Evolutionary conservation across 805 yeast species (phyloP), one percentile per base, ranked within the genome.

Genomic region (Spathaspora passalidarum): DNA sequence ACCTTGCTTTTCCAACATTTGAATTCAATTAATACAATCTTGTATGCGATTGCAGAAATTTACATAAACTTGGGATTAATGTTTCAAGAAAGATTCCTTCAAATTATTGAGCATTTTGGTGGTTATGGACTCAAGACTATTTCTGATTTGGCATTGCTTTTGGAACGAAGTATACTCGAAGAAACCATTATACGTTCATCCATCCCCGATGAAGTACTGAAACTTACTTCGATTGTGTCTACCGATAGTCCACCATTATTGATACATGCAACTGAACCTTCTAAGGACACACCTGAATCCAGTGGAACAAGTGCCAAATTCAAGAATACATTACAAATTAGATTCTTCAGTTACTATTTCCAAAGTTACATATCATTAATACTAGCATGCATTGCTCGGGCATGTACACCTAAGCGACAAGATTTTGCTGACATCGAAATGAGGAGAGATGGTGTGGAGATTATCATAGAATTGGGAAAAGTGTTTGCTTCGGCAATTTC

Each of bases 251-350:
- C 76, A 2, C 73, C 74, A 2, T 57, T 73, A 13, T 71, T 75
- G 38, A 67, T 80, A 7, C 72, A 69, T 47, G 62, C 73, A 0
- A 68, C 66, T 2, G 73, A 75, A 20, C 81, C 80, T 0, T 14
- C 39, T 2, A 37, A 46, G 6, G 39, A 47, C 2, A 51, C 57
- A 4, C 56, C 65, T 40, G 53, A 69, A 8, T 5, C 37, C 2
- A 34, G 22, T 29, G 47, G 47, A 35, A 76, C 79, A 0, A 72
- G 80, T 35, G 78, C 86, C 0, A 82, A 81, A 52, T 80, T 70
- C 63, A 85, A 85, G 51, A 86, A 86, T 54, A 65, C 84, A 0
- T 62, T 79, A 2, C 81, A 82, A 50, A 59, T 82, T 9, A 72
- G 89, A 44, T 72, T 71, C 49, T 69, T 82, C 32, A 60, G 71